Conservation (phyloP, 2,329 filamentous ascomycete species). For the Ceratocystis variospora region DNA sequence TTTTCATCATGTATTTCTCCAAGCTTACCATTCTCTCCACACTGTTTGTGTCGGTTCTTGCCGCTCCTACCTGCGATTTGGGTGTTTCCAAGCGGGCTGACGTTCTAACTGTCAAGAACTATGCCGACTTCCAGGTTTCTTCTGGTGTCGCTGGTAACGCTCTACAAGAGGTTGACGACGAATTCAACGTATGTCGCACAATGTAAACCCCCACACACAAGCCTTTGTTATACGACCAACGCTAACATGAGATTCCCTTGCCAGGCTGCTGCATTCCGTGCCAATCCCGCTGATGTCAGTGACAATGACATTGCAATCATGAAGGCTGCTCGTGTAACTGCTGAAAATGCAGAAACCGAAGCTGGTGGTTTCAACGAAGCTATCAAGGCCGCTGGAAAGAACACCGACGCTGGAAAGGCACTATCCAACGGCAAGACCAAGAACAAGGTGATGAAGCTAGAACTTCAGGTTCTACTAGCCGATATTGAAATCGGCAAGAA, state of each 20-base stretch:
- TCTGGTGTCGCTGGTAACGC: conserved; percentile 39
- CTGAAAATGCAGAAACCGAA: conserved; percentile 40
- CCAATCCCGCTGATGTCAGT: conserved; percentile 35
- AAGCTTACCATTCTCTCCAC: conserved; percentile 28
- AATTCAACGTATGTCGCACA: conserved; percentile 35
- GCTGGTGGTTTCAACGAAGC: conserved; percentile 39
- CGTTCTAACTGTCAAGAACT: conserved; percentile 24
- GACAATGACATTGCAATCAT: conserved; percentile 37
- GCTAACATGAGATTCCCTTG: neutral
- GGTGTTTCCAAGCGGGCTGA: conserved; percentile 23
- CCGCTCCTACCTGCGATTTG: conserved; percentile 27
- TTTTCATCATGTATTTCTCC: conserved; percentile 28
- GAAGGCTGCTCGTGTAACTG: conserved; percentile 34
- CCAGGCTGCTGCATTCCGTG: conserved; percentile 28
- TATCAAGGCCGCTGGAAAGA: conserved; percentile 31
- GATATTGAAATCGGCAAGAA: conserved; percentile 39
- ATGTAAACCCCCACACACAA: neutral
- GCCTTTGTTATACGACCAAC: neutral
- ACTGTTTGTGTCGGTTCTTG: conserved; percentile 27
- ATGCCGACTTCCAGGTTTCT: conserved; percentile 35
- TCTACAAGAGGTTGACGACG: conserved; percentile 38
- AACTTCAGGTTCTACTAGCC: conserved; percentile 34
- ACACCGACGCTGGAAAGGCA: conserved; percentile 30
- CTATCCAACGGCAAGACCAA: conserved; percentile 42
- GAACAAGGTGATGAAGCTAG: conserved; percentile 47